phyloP scores from a whole-genome alignment of 768 basidiomycete species.

The Infundibulicybe gibba region DNA sequence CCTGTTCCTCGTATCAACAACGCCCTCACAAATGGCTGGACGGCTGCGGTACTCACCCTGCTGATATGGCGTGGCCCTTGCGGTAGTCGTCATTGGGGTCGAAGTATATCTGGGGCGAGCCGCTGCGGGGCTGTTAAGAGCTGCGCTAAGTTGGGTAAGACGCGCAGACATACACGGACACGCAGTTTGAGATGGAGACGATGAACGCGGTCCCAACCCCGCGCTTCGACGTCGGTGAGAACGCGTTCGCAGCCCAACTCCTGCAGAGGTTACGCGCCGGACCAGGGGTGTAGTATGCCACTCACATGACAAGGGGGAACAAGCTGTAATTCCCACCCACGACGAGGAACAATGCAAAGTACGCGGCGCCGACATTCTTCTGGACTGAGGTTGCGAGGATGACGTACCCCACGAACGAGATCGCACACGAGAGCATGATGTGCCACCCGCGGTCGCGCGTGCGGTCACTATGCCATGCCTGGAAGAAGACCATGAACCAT shows the following conservation, averaged over 20 bases:
- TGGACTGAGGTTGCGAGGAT: slow-evolving; percentile 49
- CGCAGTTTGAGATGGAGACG: slow-evolving; percentile 54
- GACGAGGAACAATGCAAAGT: slow-evolving; percentile 56
- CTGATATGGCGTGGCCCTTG: slow-evolving; percentile 54
- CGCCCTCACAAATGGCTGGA: background rate
- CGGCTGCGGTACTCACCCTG: slow-evolving; percentile 29
- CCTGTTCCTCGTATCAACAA: slow-evolving; percentile 18
- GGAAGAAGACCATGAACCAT: slow-evolving; percentile 52
- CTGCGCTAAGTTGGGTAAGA: background rate
- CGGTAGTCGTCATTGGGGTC: slow-evolving; percentile 46
- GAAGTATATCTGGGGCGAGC: slow-evolving; percentile 55
- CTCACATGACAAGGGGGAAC: slow-evolving; percentile 57
- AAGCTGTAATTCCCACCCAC: slow-evolving; percentile 51
- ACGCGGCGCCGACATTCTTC: slow-evolving; percentile 49
- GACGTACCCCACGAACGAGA: slow-evolving; percentile 49
- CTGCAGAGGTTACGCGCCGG: slow-evolving; percentile 19
- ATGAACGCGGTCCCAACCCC: slow-evolving; percentile 60
- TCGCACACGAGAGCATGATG: slow-evolving; percentile 43
- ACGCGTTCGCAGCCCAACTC: slow-evolving; percentile 58
- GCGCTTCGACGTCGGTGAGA: slow-evolving; percentile 57
- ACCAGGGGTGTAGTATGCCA: background rate
- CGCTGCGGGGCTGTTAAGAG: slow-evolving; percentile 24
- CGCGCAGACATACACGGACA: slow-evolving; percentile 42
- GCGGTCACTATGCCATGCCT: slow-evolving; percentile 52
- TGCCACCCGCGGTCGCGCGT: slow-evolving; percentile 54